Evolutionary conservation across 306 rosid genomes (phyloP).

Genomic region (Argentina anserina): DNA sequence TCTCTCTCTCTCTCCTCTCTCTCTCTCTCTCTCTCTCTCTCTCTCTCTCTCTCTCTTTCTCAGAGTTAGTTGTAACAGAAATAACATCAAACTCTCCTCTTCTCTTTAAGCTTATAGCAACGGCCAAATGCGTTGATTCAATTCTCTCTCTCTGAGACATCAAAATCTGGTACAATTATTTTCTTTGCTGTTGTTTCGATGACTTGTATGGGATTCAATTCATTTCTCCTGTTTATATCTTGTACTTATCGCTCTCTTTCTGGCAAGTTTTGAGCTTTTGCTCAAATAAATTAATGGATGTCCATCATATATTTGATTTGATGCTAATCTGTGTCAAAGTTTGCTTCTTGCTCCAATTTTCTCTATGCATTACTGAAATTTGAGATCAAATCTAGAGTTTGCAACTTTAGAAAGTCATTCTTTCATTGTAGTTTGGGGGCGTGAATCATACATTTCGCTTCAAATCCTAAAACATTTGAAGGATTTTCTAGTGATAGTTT

Average conservation of each 20-base stretch:
- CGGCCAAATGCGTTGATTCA: not conserved
- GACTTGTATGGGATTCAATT: constrained; percentile 10
- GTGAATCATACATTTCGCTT: not conserved
- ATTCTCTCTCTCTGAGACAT: constrained; percentile 7
- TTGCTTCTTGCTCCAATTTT: not conserved
- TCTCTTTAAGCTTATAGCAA: not conserved
- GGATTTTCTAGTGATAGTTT: not conserved
- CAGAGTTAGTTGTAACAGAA: not conserved
- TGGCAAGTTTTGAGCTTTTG: not conserved
- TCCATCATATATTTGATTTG: constrained; percentile 15
- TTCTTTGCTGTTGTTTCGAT: not conserved
- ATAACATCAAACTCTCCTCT: constrained; percentile 10
- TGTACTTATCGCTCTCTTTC: not conserved
- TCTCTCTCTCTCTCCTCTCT: constrained; percentile 36
- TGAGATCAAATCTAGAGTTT: not conserved
- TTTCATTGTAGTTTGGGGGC: not conserved
- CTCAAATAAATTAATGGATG: not conserved
- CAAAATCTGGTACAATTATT: constrained; percentile 23
- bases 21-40: constrained; percentile 24
- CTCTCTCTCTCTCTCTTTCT: not conserved
- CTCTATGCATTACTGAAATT: constrained; percentile 1
- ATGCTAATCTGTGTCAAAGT: not conserved
- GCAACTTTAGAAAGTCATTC: not conserved
- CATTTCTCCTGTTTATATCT: not conserved
- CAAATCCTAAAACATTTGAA: not conserved